Conservation (phyloP, 306 rosid genomes). For the Echinosophora koreensis region DNA sequence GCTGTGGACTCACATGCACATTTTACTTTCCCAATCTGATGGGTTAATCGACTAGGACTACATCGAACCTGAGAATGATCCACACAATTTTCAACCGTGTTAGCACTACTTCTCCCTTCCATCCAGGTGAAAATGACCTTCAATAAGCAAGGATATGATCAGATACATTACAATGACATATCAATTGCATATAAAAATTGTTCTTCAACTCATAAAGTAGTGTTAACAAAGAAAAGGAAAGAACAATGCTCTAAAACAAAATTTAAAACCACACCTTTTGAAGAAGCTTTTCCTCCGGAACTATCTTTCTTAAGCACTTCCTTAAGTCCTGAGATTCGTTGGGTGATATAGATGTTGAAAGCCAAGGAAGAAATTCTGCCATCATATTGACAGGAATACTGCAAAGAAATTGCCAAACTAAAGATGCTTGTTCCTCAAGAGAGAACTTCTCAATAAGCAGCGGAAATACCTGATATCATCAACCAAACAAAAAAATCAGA, state of each 20-base stretch:
- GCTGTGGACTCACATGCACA: conserved; percentile 72
- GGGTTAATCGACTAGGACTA: conserved; percentile 57
- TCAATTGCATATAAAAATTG: conserved; percentile 25
- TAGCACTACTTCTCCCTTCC: conserved; percentile 68
- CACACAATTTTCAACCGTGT: conserved; percentile 50
- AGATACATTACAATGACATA: conserved; percentile 42
- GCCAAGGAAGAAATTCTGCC: conserved; percentile 98
- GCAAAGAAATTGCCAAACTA: conserved; percentile 98
- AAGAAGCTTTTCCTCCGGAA: conserved; percentile 97
- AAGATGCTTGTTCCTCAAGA: conserved; percentile 87
- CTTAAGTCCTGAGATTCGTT: conserved; percentile 82
- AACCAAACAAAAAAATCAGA: conserved; percentile 37
- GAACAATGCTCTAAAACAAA: conserved; percentile 27
- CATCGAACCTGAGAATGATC: conserved; percentile 65
- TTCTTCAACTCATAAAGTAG: conserved; percentile 17
- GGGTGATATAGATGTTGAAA: conserved; percentile 79
- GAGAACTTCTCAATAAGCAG: conserved; percentile 93
- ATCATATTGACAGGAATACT: conserved; percentile 98
- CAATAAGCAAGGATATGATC: conserved; percentile 50
- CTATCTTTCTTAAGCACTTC: conserved; percentile 78
- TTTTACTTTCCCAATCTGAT: conserved; percentile 55
- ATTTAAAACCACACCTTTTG: conserved; percentile 71
- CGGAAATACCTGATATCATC: conserved; percentile 83
- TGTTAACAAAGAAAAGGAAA: conserved; percentile 38
- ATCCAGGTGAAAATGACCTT: conserved; percentile 98